Percentiles rank a stretch among this genome's conserved stretches.
Conservation (phyloP, 805 yeast species). For the Yamadazyma phyllophila region DNA sequence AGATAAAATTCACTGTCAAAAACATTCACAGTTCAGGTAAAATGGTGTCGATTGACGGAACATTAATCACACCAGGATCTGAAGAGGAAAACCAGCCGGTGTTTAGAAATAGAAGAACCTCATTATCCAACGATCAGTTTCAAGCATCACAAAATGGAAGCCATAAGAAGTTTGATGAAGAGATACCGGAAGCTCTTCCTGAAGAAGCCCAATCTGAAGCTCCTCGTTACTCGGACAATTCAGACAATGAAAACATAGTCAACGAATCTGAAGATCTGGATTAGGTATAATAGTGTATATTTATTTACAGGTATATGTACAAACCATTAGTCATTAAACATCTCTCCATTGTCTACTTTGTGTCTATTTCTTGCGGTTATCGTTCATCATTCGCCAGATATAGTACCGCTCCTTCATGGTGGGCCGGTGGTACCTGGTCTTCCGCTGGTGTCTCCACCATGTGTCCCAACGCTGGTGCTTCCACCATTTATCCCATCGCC, state of each 20-base stretch:
- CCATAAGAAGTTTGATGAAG: conserved; percentile 51
- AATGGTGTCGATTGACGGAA: conserved; percentile 86
- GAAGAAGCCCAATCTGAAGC: neutral
- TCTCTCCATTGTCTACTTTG: neutral
- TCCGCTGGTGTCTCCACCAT: neutral
- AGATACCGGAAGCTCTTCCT: conserved; percentile 1
- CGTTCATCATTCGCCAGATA: conserved; percentile 45
- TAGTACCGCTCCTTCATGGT: conserved; percentile 36
- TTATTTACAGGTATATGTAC: conserved; percentile 8
- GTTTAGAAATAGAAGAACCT: conserved; percentile 35
- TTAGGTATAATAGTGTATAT: neutral
- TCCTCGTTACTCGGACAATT: conserved; percentile 18
- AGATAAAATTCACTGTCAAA: conserved; percentile 71
- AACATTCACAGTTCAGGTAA: conserved; percentile 74
- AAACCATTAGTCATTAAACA: neutral
- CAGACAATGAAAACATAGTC: conserved; percentile 23
- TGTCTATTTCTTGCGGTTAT: conserved; percentile 21
- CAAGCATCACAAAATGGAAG: conserved; percentile 13
- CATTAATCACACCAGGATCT: conserved; percentile 59
- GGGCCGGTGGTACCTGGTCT: conserved; percentile 23
- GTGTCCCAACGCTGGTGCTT: too few species aligned
- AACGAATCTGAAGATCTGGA: conserved; percentile 25
- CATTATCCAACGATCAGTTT: conserved; percentile 20
- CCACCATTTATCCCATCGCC: conserved; percentile 6
- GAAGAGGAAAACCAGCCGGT: conserved; percentile 58